Percentiles rank a stretch among this genome's conserved stretches.
Conservation (phyloP, 2,329 filamentous ascomycete species). For the Fusarium xylarioides region DNA sequence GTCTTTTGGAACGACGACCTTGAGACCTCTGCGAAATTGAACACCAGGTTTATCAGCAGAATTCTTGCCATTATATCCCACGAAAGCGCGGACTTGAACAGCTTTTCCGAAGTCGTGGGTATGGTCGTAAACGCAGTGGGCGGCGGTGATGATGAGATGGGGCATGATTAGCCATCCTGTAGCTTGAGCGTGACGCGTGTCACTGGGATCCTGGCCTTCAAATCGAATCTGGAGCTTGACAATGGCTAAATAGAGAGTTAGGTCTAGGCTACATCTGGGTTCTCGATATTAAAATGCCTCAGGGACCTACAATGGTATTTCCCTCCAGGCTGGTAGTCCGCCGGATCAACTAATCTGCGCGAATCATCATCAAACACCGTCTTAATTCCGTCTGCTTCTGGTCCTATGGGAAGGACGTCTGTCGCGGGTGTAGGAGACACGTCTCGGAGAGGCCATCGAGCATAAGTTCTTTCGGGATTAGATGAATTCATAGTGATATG, state of each 20-base stretch:
- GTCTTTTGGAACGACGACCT: not conserved
- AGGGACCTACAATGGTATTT: not conserved
- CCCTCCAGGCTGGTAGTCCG: not conserved
- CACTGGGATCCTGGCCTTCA: not conserved
- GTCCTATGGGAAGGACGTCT: not conserved
- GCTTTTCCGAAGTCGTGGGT: not conserved
- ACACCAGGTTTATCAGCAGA: not conserved
- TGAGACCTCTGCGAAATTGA: not conserved
- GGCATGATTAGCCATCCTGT: not conserved
- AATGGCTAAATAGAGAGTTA: not conserved
- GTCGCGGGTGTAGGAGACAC: accelerated
- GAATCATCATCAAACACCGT: not conserved
- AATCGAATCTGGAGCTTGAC: not conserved
- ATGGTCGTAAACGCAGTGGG: not conserved
- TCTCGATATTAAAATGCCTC: accelerated
- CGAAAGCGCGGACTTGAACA: not conserved
- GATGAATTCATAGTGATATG: not conserved
- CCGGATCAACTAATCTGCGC: accelerated
- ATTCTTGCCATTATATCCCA: not conserved
- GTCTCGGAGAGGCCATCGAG: not conserved
- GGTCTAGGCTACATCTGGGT: accelerated
- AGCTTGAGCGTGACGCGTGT: not conserved
- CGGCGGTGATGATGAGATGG: not conserved
- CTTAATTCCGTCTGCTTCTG: not conserved
- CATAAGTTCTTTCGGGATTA: not conserved